Base-by-base conservation (phyloP, 441 rosid genomes). In the Populus hybrid region DNA sequence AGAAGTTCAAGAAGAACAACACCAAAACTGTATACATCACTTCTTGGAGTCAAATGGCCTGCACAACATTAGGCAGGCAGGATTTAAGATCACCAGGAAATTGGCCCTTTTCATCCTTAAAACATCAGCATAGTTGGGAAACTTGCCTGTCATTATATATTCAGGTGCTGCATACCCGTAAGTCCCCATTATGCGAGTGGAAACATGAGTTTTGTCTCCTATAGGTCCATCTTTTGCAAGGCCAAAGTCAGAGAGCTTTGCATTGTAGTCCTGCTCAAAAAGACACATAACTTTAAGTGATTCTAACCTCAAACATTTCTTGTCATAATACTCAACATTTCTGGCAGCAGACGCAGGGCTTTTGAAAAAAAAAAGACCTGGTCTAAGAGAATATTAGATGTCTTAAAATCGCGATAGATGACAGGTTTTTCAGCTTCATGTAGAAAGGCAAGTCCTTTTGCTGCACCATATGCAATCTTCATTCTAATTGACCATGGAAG, bases 351-450 rank as follows among this genome's bases (percentile, higher is more conserved):
- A 26, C 1, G 29, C 31, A 23, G 35, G 31, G 68, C 68, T 12
- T 70, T 77, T 81, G 24, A 24, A 24, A 24, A 24, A 24, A 24
- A 24, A 24, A 71, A 74, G 26, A 94, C 99, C 83, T 45, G 59
- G 76, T 91, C 97, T 7, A 95, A 78, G 71, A 95, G 83, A 50
- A 95, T 95, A 85, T 95, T 95, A 61, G 99, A 90, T 20, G 99
- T 91, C 83, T 95, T 95, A 56, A 95, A 79, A 84, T 95, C 98
- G 4, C 98, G 89, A 76, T 92, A 95, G 45, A 95, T 93, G 79
- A 93, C 99, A 1, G 99, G 97, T n/a, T 97, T 97, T 83, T 87
- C 88, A 33, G 99, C 98, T 73, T 92, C 93, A 45, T 95, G 99
- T 75, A 95, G 85, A 77, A 91, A 92, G 72, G 93, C 97, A 28